Evolutionary conservation across 1,284 basidiomycete genomes (phyloP), one percentile per base, ranked within the genome.

Genomic region (Cutaneotrichosporon curvatum): DNA sequence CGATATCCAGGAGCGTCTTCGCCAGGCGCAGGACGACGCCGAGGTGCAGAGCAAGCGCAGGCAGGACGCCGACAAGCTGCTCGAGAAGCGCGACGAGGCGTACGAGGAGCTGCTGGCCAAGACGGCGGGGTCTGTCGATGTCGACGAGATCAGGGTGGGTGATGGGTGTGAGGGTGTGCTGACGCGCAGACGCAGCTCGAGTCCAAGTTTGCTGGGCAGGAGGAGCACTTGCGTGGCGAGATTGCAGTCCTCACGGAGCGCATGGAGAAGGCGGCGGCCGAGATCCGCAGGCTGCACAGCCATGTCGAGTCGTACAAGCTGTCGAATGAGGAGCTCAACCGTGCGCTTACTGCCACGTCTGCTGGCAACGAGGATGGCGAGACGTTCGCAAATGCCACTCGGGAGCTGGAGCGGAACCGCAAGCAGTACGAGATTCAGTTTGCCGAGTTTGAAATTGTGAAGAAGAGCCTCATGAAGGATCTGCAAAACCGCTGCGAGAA

Each of bases 401-500:
- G 92, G 72, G 96, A 99, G 73, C 82, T 98, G 60, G 96, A 99
- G 73, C 80, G 92, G 44, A 91, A 89, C 42, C 83, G 95, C 61
- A 96, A 97, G 75, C 87, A 89, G 16, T 92, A 97, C 75, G 92
- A 92, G 58, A 83, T 90, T 19, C 95, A 98, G 68, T 82, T 96
- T 56, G 87, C 91, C 57, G 95, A 99, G 70, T 99, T 98, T 70
- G 95, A 99, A 69, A 85, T 86, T 30, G 90, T 97, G 67, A 98
- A 98, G 81, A 95, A 96, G 77, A 94, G 87, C 51, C 79, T 99
- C 58, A 96, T 98, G 87, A 85, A 90, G 40, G 95, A 98, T 76
- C 75, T 99, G 57, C 95, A 97, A 76, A 96, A 98, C 72, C 90
- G 95, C 37, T 99, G 95, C 71, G 95, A 99, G 77, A 98, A 98